Evolutionary conservation across 2,329 filamentous ascomycete genomes (phyloP), one percentile per base, ranked within the genome.

Genomic region (Colletotrichum nymphaeae): DNA sequence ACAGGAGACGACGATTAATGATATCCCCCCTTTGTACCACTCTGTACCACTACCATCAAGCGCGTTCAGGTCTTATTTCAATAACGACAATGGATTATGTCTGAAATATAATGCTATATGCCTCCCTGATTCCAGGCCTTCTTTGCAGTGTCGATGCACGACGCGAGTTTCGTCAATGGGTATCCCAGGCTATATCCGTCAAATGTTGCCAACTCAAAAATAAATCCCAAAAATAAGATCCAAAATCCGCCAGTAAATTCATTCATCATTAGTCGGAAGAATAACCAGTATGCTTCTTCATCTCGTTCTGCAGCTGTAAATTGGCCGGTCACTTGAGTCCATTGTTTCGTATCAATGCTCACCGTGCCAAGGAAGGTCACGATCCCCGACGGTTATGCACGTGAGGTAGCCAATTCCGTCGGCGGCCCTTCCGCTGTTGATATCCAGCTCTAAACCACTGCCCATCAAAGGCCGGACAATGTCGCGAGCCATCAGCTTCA

Each of bases 381-480:
- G 79, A 75, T 87, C 87, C 63, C 81, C 80, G 5, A 89, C 83
- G 16, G 80, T 82, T 49, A 84, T 87, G 78, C 88, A 89, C 9
- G 87, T 89, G 69, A 89, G 80, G 75, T 89, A 89, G 14, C 82
- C 80, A 63, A 89, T 83, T 56, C 82, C 81, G 19, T 84, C 85
- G 6, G 80, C 86, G 75, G 78, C 82, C 78, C 82, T 79, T 32
- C 82, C 81, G 4, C 82, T 82, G 63, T 88, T 86, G 67, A 94
- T 81, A 80, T 97, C 95, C 60, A 97, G 88, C 82, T 98, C 94
- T 14, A 98, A 87, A 65, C 92, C 93, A 79, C 94, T 97, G 64
- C 93, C 89, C 92, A 97, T 97, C 14, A 98, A 85, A 4, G 95
- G 95, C 72, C 92, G 92, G 8, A 98, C 95, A 19, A 93, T 87